Evolutionary conservation across 176 grass and related monocot species (phyloP), one percentile per base, ranked within the genome.

Genomic region (Guadua angustifolia): DNA sequence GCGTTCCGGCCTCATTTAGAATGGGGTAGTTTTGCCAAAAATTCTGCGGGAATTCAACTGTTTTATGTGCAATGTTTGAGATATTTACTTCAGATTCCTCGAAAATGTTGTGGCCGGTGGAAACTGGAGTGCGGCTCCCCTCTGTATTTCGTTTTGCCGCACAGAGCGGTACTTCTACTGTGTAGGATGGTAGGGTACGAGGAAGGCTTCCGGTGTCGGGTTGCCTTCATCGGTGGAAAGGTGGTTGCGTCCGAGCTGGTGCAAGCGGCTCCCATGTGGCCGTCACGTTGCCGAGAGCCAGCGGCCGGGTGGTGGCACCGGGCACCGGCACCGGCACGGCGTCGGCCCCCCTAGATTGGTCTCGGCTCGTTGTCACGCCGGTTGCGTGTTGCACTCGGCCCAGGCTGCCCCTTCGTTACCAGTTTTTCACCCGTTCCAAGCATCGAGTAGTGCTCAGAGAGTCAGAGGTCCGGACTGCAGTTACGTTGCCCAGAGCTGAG

Each of bases 261-360:
- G 73, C 64, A 3, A 10, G 8, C 39, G 71, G 79, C 29, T 26
- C 71, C 85, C 81, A 84, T 84, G 86, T 79, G 80, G 57, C 56
- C 26, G 55, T 73, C 81, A 73, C 49, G 81, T 79, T 66, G 32
- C 59, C 77, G 61, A 63, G 43, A 71, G 38, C 12, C 62, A 66
- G 15, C 74, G 22, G 0, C 57, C 45, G 33, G 45, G 42, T 21
- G 74, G 80, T 72, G 80, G 45, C 66, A 22, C 29, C 29, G 29
- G 29, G n/a, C n/a, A n/a, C n/a, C n/a, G 80, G 45, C 66, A 22
- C 29, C 29, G 29, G 29, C 29, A 29, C 29, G 29, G 29, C 29
- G 29, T 29, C 29, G 29, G 29, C 29, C 29, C 29, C 29, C 0
- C 17, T 17, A 19, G 52, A 71, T 57, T 78, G 74, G 57, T 56